phyloP scores from a whole-genome alignment of 306 rosid species.

The Vigna angularis region DNA sequence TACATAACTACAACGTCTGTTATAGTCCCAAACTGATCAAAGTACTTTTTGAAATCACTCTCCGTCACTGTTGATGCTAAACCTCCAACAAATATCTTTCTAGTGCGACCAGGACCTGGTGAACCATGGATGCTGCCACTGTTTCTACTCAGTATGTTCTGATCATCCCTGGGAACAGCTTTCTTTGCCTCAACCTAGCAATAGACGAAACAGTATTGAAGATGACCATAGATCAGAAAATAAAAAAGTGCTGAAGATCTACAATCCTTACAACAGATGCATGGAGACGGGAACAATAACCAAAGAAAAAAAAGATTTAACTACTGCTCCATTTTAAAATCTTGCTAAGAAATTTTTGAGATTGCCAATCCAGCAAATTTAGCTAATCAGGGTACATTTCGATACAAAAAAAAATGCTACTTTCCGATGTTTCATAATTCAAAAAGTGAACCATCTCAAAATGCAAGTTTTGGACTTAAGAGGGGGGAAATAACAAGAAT shows the following conservation, averaged over 20 bases:
- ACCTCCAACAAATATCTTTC: conserved; percentile 98
- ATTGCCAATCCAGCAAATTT: conserved; percentile 30
- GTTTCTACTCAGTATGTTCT: conserved; percentile 77
- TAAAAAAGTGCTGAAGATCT: conserved; percentile 8
- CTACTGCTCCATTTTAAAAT: conserved; percentile 39
- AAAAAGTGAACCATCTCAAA: conserved; percentile 41
- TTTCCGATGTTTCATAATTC: conserved; percentile 28
- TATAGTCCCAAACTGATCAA: conserved; percentile 97
- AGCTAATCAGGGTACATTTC: conserved; percentile 40
- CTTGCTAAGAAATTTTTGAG: conserved; percentile 24
- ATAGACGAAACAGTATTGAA: conserved; percentile 41
- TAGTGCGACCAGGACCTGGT: conserved; percentile 91
- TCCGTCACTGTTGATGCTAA: conserved; percentile 97
- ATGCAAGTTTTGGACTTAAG: conserved; percentile 39
- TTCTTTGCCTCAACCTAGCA: conserved; percentile 95
- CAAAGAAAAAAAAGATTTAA: conserved; percentile 1
- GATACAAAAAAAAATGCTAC: conserved; percentile 26
- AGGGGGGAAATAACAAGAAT: conserved; percentile 37
- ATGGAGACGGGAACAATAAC: conserved; percentile 23
- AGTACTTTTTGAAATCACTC: conserved; percentile 90
- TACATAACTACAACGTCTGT: conserved; percentile 99
- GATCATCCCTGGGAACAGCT: conserved; percentile 99
- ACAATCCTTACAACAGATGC: conserved; percentile 28
- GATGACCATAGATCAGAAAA: conserved; percentile 6
- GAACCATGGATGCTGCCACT: conserved; percentile 87